These are phyloP conservation scores for Paraphoma chrysanthemicola DNA, from an alignment of 2,329 filamentous ascomycete species.

Conservation along the genomic window DNA sequence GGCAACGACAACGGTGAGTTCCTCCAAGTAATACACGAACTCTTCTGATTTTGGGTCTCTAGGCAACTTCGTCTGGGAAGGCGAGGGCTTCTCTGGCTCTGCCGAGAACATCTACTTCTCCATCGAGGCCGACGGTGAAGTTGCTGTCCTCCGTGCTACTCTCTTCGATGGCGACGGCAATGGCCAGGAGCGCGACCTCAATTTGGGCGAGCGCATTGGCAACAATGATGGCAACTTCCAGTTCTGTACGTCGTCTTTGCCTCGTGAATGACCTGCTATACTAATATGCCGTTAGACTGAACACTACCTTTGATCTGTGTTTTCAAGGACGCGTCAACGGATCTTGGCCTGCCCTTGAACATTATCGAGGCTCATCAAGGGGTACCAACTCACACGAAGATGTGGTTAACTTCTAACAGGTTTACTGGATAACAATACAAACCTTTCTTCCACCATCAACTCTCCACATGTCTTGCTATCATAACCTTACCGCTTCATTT, in stretches of 20 bases:
- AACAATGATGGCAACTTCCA: constrained; percentile 57
- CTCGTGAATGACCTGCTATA: neutral
- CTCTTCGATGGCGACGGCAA: constrained; percentile 56
- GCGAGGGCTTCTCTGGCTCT: constrained; percentile 55
- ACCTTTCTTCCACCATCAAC: no score
- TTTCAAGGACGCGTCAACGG: no score
- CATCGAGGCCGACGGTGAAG: constrained; percentile 58
- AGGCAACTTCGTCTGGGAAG: constrained; percentile 58
- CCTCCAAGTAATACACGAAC: neutral
- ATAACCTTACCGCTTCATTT: no score
- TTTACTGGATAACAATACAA: no score
- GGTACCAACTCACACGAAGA: no score
- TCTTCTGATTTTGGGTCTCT: neutral
- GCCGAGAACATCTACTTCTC: constrained; percentile 57
- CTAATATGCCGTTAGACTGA: neutral
- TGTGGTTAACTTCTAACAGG: no score
- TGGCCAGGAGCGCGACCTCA: constrained; percentile 54
- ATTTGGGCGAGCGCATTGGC: constrained; percentile 62
- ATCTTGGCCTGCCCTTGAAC: no score
- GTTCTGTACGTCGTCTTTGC: constrained; percentile 18
- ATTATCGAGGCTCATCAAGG: no score
- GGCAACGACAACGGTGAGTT: constrained; percentile 60
- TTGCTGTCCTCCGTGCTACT: constrained; percentile 61
- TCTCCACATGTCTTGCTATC: no score
- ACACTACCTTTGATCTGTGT: no score